Evolutionary conservation across 2,329 filamentous ascomycete genomes (phyloP), one percentile per base, ranked within the genome.

Genomic region (Ilyonectria destructans): DNA sequence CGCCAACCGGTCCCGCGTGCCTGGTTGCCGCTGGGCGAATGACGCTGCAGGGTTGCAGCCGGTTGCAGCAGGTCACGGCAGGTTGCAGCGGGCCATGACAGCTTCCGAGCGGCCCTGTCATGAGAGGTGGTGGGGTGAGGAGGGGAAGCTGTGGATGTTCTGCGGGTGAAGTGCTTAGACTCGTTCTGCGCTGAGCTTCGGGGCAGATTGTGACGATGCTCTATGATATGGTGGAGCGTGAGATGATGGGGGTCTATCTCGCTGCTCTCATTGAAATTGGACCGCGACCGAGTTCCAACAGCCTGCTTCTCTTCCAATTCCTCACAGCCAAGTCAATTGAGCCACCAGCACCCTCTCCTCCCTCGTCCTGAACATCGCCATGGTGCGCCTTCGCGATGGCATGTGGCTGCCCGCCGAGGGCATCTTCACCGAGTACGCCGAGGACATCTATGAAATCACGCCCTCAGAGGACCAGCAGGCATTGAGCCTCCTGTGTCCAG

Each of bases 321-420:
- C 51, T 59, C 45, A 48, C 19, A 33, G 17, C 26, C 49, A 72
- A 46, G 33, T 33, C 48, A 62, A 72, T 58, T 55, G 63, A 67
- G 23, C 55, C 48, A 58, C 19, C 43, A 12, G 9, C 21, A 13
- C 29, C 33, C 15, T 17, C 26, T 4, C 31, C 6, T 40, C 26
- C 13, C 21, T 51, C 52, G 7, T 29, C 17, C 23, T 21, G 23
- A n/a, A 17, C 37, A 67, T 31, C 69, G 74, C 26, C 58, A 81
- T 81, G 77, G 74, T 75, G 68, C 78, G 76, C 64, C 77, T 82
- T 52, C 78, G 80, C 12, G 78, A 82, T 79, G 80, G 80, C 43
- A 81, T 92, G 90, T 92, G 91, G 91, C 82, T 92, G 56, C 84
- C 86, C 48, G 89, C 87, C 64, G 87, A 90, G 78, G 87, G 86